These are phyloP conservation scores for Acacia melanoxylon DNA, from an alignment of 306 rosid species.

Conservation along the genomic window DNA sequence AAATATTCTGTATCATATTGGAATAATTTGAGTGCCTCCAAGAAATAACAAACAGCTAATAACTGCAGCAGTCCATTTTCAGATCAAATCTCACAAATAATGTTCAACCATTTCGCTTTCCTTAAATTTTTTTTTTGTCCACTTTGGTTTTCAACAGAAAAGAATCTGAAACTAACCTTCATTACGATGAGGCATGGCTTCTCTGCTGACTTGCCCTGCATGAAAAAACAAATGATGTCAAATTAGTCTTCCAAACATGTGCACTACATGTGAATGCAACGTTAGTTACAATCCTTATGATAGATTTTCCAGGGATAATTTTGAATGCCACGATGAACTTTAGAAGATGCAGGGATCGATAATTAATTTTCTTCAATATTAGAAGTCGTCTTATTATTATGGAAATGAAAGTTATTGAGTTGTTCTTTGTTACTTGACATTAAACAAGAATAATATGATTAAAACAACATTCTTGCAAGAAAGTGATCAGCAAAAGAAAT, in stretches of 20 bases:
- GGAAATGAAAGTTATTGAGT: background rate
- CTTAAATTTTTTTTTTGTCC: background rate
- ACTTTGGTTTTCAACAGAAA: constrained; percentile 10
- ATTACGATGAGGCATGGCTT: constrained; percentile 67
- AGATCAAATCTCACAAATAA: constrained; percentile 8
- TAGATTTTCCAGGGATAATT: background rate
- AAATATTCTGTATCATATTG: constrained; percentile 4
- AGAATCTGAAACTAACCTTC: constrained; percentile 56
- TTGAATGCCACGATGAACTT: constrained; percentile 8
- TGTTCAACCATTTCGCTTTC: background rate
- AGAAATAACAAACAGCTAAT: constrained; percentile 19
- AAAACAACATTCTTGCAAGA: constrained; percentile 9
- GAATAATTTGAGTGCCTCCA: background rate
- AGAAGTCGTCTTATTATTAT: background rate
- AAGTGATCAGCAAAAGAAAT: constrained; percentile 10
- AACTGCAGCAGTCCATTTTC: background rate
- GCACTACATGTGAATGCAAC: background rate
- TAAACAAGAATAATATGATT: background rate
- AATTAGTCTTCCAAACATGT: constrained; percentile 22
- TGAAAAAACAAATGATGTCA: constrained; percentile 25
- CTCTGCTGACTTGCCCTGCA: constrained; percentile 63
- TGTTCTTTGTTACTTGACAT: constrained; percentile 1
- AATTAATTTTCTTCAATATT: constrained; percentile 14
- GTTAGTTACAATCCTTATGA: constrained; percentile 9
- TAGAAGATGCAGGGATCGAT: background rate